These are phyloP conservation scores for Thielaviopsis punctulata DNA, from an alignment of 2,329 filamentous ascomycete species.

Conservation along the genomic window DNA sequence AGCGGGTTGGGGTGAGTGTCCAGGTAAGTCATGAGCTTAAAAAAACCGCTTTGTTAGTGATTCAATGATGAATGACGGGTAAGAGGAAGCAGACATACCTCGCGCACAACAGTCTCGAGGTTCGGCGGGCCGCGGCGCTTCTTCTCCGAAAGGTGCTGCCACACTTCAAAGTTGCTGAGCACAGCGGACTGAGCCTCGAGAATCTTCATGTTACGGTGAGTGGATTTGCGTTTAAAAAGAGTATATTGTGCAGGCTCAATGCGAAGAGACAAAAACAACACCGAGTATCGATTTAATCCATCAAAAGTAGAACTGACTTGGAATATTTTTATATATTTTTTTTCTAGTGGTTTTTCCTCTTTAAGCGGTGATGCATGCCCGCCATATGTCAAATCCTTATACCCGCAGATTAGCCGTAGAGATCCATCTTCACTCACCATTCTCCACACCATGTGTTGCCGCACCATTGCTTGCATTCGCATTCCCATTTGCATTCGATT, in stretches of 20 bases:
- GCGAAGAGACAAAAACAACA: too few species aligned
- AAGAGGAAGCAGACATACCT: constrained; percentile 29
- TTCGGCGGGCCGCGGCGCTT: constrained; percentile 38
- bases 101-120: constrained; percentile 42
- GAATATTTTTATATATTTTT: background rate
- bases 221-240: background rate
- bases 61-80: background rate
- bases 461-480: background rate
- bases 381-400: background rate
- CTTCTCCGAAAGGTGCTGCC: constrained; percentile 40
- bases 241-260: background rate
- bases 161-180: constrained; percentile 59
- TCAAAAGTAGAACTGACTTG: too few species aligned
- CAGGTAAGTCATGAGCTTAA: constrained; percentile 44
- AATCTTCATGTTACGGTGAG: constrained; percentile 41
- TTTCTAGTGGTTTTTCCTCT: background rate
- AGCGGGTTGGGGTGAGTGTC: constrained; percentile 36
- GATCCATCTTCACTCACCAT: background rate
- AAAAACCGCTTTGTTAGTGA: constrained; percentile 3
- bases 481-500: too few species aligned
- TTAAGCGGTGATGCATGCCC: background rate
- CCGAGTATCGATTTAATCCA: too few species aligned
- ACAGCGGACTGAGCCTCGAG: constrained; percentile 52
- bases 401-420: background rate
- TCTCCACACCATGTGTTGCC: background rate